Evolutionary conservation across 805 yeast genomes (phyloP).

Genomic region (Metschnikowia matae): DNA sequence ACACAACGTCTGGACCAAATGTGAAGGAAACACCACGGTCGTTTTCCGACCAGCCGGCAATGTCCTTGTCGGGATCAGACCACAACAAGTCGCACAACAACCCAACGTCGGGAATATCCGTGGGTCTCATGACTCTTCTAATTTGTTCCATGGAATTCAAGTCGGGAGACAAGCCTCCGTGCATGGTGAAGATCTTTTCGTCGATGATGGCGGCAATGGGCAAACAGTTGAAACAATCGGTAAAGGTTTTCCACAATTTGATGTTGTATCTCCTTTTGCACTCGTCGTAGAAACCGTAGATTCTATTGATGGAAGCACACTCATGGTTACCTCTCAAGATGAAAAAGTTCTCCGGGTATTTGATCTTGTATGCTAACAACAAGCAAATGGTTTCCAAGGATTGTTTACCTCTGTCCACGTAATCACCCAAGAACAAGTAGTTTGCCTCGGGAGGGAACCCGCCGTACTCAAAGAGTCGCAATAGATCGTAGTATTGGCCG

Average conservation of each 20-base stretch:
- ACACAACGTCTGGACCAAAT: slow-evolving; percentile 99
- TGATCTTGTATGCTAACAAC: slow-evolving; percentile 90
- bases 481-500: slow-evolving; percentile 94
- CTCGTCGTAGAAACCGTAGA: slow-evolving; percentile 97
- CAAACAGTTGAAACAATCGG: slow-evolving; percentile 96
- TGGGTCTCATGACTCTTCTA: slow-evolving; percentile 98
- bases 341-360: slow-evolving; percentile 96
- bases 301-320: slow-evolving; percentile 96
- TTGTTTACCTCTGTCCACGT: slow-evolving; percentile 98
- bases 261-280: slow-evolving; percentile 97
- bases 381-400: slow-evolving; percentile 93
- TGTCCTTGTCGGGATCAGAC: slow-evolving; percentile 99
- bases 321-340: slow-evolving; percentile 97
- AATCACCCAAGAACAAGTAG: slow-evolving; percentile 92
- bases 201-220: slow-evolving; percentile 98
- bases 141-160: slow-evolving; percentile 97
- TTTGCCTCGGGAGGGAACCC: slow-evolving; percentile 99
- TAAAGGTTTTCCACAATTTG: slow-evolving; percentile 97
- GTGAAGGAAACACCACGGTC: slow-evolving; percentile 99
- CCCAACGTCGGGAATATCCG: slow-evolving; percentile 98
- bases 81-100: slow-evolving; percentile 92
- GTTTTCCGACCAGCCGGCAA: slow-evolving; percentile 98
- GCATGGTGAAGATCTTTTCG: slow-evolving; percentile 98
- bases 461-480: slow-evolving; percentile 95
- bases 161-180: slow-evolving; percentile 97